These are phyloP conservation scores for Durio zibethinus DNA, from an alignment of 345 rosid species.

Conservation along the genomic window DNA sequence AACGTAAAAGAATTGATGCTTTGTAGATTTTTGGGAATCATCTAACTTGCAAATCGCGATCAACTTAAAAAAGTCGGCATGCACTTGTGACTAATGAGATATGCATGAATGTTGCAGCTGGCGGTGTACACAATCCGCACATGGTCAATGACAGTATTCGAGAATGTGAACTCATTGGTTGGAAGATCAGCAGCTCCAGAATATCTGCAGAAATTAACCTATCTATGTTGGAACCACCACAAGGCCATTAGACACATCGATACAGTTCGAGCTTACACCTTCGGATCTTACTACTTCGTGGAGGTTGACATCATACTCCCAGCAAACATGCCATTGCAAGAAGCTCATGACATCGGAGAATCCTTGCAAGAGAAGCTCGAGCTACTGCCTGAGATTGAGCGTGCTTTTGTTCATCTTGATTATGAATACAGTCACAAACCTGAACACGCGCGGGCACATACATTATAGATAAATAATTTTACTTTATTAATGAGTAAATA, in stretches of 20 bases:
- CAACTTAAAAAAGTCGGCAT: background rate
- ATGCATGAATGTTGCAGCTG: slow-evolving; percentile 47
- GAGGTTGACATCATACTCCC: slow-evolving; percentile 97
- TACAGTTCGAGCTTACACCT: slow-evolving; percentile 96
- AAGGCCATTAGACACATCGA: slow-evolving; percentile 82
- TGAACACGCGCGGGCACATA: slow-evolving; percentile 71
- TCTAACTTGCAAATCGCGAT: background rate
- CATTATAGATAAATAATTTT: slow-evolving; percentile 17
- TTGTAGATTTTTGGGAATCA: background rate
- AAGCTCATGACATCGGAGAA: slow-evolving; percentile 94
- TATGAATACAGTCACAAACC: slow-evolving; percentile 94
- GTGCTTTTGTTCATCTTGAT: slow-evolving; percentile 97
- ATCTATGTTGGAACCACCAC: slow-evolving; percentile 98
- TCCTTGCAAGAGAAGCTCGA: slow-evolving; percentile 89
- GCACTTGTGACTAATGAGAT: background rate
- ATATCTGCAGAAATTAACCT: slow-evolving; percentile 83
- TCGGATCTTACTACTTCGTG: slow-evolving; percentile 94
- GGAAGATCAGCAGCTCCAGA: slow-evolving; percentile 90
- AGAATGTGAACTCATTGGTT: slow-evolving; percentile 87
- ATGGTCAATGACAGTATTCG: slow-evolving; percentile 95
- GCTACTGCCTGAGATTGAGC: slow-evolving; percentile 78
- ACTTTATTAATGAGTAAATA: too few species aligned
- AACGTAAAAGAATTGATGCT: background rate
- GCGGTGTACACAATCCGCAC: slow-evolving; percentile 95
- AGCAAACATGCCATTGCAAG: slow-evolving; percentile 78